phyloP scores from a whole-genome alignment of 768 basidiomycete species.

The Calocybe cyanea region DNA sequence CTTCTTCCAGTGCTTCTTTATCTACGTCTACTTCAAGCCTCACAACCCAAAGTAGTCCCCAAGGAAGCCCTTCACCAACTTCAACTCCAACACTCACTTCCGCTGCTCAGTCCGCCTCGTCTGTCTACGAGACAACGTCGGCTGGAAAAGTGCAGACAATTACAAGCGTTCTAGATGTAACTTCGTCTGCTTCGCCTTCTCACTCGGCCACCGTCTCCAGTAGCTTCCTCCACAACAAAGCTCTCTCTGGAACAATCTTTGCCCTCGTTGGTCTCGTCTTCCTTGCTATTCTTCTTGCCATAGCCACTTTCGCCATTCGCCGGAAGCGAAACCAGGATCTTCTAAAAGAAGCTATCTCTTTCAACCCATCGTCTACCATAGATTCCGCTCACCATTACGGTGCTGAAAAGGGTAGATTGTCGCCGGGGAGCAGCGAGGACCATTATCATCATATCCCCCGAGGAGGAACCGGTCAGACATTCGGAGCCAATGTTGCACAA shows the following conservation, averaged over 20 bases:
- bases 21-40: constrained; percentile 12
- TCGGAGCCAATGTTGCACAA: constrained; percentile 13
- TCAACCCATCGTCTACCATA: constrained; percentile 37
- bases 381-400: constrained; percentile 18
- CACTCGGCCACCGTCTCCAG: constrained; percentile 21
- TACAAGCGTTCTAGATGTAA: constrained; percentile 22
- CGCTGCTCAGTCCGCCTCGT: constrained; percentile 7
- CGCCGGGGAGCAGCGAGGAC: constrained; percentile 20
- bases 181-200: constrained; percentile 21
- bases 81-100: constrained; percentile 14
- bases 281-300: constrained; percentile 40
- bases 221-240: constrained; percentile 61
- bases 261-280: constrained; percentile 44
- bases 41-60: too few relatives aligned
- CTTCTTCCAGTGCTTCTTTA: constrained; percentile 5
- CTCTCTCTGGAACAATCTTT: constrained; percentile 60
- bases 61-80: constrained; percentile 10
- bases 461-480: constrained; percentile 18
- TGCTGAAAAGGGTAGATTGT: constrained; percentile 20
- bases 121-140: constrained; percentile 19
- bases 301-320: constrained; percentile 46
- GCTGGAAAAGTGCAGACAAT: constrained; percentile 30
- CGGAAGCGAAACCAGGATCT: constrained; percentile 39
- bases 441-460: constrained; percentile 9
- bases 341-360: constrained; percentile 45